phyloP scores from a whole-genome alignment of 2,329 filamentous ascomycete genomes.

The Aspergillus brasiliensis region DNA sequence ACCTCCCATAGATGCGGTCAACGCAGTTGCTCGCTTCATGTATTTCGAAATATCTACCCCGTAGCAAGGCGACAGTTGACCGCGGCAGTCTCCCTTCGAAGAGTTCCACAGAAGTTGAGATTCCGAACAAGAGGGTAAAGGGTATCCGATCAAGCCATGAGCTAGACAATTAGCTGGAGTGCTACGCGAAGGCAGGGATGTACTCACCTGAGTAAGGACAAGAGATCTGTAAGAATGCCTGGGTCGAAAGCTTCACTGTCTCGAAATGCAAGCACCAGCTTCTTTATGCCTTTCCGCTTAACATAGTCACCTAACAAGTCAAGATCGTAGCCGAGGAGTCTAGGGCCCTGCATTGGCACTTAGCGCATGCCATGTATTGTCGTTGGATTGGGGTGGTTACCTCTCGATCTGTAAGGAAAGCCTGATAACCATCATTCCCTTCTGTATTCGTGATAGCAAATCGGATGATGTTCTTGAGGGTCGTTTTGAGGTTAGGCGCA shows the following conservation, averaged over 20 bases:
- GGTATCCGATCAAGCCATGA: constrained; percentile 65
- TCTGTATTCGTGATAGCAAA: constrained; percentile 41
- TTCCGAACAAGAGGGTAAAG: constrained; percentile 60
- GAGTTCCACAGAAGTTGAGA: constrained; percentile 64
- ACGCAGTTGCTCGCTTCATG: constrained; percentile 51
- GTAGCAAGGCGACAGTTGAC: constrained; percentile 54
- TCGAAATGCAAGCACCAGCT: constrained; percentile 46
- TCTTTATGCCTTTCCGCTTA: constrained; percentile 37
- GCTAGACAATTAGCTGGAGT: constrained; percentile 37
- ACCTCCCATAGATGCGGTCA: constrained; percentile 43
- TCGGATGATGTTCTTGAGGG: constrained; percentile 50
- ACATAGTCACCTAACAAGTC: constrained; percentile 49
- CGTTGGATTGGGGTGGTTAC: constrained; percentile 25
- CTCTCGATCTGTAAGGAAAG: constrained; percentile 41
- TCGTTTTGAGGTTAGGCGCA: constrained; percentile 49
- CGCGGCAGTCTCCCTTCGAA: constrained; percentile 62
- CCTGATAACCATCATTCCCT: constrained; percentile 42
- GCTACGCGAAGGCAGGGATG: neutral
- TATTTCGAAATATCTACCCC: constrained; percentile 58
- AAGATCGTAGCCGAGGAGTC: constrained; percentile 49
- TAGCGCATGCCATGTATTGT: neutral
- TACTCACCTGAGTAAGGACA: constrained; percentile 51
- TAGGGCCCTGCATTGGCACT: constrained; percentile 35
- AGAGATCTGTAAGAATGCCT: constrained; percentile 46
- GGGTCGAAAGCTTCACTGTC: constrained; percentile 53